Conservation (phyloP, 2,329 filamentous ascomycete genomes). For the Rutstroemia sp. region DNA sequence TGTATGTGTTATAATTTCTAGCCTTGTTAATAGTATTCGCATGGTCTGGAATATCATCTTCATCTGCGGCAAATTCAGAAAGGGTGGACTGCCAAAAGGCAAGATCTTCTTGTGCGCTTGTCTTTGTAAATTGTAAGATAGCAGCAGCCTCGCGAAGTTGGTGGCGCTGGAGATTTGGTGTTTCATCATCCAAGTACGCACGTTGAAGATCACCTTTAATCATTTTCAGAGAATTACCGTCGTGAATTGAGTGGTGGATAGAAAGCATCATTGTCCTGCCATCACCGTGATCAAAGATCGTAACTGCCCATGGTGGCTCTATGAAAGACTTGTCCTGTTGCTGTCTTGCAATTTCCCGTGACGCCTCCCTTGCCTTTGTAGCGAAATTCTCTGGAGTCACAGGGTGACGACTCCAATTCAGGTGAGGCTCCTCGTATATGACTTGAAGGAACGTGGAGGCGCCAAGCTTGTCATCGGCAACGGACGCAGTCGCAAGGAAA, state of each 20-base stretch:
- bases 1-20: not conserved
- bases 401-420: not conserved
- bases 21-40: not conserved
- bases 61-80: not conserved
- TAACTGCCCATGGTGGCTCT: not conserved
- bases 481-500: slow-evolving; percentile 17
- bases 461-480: not conserved
- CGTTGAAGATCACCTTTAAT: not conserved
- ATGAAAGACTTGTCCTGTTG: not conserved
- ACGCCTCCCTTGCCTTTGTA: not conserved
- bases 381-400: not conserved
- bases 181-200: not conserved
- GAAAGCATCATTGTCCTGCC: slow-evolving; percentile 2
- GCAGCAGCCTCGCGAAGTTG: not conserved
- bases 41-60: not conserved
- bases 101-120: not conserved
- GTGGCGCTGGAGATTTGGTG: not conserved
- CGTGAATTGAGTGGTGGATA: not conserved
- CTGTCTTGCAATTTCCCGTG: not conserved
- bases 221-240: not conserved
- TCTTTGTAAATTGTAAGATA: not conserved
- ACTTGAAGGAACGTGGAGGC: slow-evolving; percentile 11
- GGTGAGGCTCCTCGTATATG: not conserved
- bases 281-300: not conserved
- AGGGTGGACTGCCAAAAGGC: not conserved